Evolutionary conservation across 2,329 filamentous ascomycete genomes (phyloP).

Genomic region (Sclerotinia sclerotiorum): DNA sequence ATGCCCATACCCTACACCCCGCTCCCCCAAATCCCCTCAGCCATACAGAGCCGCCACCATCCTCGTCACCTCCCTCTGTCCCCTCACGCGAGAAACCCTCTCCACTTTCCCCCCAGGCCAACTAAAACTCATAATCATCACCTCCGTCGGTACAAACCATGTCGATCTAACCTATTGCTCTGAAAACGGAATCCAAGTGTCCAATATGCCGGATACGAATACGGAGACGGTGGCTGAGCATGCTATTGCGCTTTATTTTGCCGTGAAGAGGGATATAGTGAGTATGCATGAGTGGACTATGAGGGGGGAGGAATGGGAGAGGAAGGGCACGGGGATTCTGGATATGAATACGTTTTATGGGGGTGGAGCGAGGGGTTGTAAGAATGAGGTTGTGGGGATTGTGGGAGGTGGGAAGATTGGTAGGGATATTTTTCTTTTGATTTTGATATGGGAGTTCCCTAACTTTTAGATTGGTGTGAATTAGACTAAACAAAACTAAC

Average conservation of each 20-base stretch:
- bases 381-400: not conserved
- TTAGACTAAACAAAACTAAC: not conserved
- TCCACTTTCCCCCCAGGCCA: not conserved
- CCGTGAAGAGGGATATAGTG: slow-evolving; percentile 2
- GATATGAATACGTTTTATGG: not conserved
- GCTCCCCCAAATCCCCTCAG: not conserved
- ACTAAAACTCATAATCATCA: slow-evolving; percentile 18
- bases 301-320: not conserved
- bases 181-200: not conserved
- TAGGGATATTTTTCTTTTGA: not conserved
- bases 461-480: not conserved
- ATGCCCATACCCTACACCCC: not conserved
- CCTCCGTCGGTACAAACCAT: slow-evolving; percentile 11
- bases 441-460: not conserved
- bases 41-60: not conserved
- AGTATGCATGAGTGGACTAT: slow-evolving; percentile 14
- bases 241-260: slow-evolving; percentile 7
- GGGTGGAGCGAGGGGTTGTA: not conserved
- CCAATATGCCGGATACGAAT: slow-evolving; percentile 8
- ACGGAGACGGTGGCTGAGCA: slow-evolving; percentile 2
- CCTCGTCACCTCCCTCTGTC: slow-evolving; percentile 1
- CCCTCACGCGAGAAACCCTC: not conserved
- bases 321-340: not conserved
- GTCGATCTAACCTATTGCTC: slow-evolving; percentile 3
- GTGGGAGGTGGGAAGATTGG: slow-evolving; percentile 8